phyloP scores from a whole-genome alignment of 176 grass and related monocot species.

The Carex scoparia region DNA sequence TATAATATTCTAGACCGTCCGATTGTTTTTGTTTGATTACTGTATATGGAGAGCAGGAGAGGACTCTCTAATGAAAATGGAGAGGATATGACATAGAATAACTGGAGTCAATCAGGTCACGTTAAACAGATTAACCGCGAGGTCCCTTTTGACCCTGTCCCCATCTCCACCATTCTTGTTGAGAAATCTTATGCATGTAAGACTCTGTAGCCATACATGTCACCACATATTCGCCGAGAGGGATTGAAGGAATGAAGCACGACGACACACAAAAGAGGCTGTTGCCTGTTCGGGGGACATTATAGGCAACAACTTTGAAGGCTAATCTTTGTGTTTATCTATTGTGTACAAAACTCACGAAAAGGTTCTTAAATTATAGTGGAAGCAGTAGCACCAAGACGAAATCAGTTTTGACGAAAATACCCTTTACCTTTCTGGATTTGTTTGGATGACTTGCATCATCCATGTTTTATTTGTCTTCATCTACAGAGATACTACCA shows the following conservation, averaged over 20 bases:
- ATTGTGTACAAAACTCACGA: background rate
- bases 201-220: background rate
- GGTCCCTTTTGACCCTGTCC: background rate
- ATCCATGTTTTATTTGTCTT: background rate
- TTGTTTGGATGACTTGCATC: background rate
- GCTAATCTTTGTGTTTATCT: slow-evolving; percentile 22
- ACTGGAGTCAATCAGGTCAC: background rate
- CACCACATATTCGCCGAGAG: background rate
- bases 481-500: background rate
- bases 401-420: background rate
- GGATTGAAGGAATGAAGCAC: background rate
- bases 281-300: background rate
- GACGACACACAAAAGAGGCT: background rate
- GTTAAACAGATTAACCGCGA: background rate
- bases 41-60: background rate
- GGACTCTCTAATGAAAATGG: background rate
- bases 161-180: background rate
- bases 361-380: background rate
- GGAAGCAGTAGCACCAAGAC: background rate
- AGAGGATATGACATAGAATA: background rate
- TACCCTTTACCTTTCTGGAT: background rate
- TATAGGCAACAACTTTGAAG: slow-evolving; percentile 1
- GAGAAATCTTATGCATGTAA: background rate
- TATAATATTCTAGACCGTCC: too few relatives aligned
- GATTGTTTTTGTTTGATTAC: background rate